Conservation (phyloP, 495 filamentous ascomycete species). For the Penicillium coffeae region DNA sequence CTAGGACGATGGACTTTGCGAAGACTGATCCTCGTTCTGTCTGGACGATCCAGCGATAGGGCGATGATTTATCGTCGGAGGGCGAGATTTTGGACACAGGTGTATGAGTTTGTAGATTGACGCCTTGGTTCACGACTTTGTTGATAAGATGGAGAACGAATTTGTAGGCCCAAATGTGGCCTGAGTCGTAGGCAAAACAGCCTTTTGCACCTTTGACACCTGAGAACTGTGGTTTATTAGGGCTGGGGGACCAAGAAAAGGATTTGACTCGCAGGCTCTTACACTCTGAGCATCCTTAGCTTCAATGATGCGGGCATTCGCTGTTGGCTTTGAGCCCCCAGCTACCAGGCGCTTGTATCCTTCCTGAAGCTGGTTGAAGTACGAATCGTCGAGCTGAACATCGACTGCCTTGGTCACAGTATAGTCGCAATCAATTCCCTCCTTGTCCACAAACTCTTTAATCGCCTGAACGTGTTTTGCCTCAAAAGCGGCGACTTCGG, state of each 20-base stretch:
- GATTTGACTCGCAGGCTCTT: background rate
- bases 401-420: constrained; percentile 24
- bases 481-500: constrained; percentile 34
- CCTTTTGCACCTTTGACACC: constrained; percentile 46
- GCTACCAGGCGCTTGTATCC: constrained; percentile 22
- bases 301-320: constrained; percentile 13
- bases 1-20: constrained; percentile 61
- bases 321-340: constrained; percentile 13
- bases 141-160: constrained; percentile 65
- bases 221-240: constrained; percentile 29
- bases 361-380: constrained; percentile 19
- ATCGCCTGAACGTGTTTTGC: constrained; percentile 23
- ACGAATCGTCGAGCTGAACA: constrained; percentile 19
- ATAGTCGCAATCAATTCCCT: constrained; percentile 35
- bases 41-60: constrained; percentile 36
- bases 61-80: constrained; percentile 8
- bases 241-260: background rate
- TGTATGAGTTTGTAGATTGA: constrained; percentile 79
- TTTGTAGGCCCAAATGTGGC: constrained; percentile 76
- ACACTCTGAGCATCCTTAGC: constrained; percentile 19
- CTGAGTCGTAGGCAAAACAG: constrained; percentile 38
- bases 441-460: constrained; percentile 24
- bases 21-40: constrained; percentile 62
- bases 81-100: constrained; percentile 49
- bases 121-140: constrained; percentile 46